Base-by-base conservation (phyloP, 2,329 filamentous ascomycete genomes). In the Aspergillus sp. region DNA sequence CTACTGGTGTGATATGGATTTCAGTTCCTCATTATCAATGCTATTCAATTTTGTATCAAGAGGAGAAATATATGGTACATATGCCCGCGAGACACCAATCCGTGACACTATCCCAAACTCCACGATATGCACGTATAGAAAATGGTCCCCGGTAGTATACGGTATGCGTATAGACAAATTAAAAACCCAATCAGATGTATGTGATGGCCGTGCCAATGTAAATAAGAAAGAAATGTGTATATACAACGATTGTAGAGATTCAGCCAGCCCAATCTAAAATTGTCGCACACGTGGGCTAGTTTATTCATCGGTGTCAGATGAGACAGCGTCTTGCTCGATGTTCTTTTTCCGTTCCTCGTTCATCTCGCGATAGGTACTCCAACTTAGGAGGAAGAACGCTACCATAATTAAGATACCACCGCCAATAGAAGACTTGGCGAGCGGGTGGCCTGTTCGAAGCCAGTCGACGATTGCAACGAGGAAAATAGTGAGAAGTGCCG, bases 321-420 rank as follows among this genome's bases (percentile, higher is more conserved):
- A 73, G n/a, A 75, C 69, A 11, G 72, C 73, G 22, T 77, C 75
- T 12, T 78, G 71, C 47, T 71, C 69, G 13, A 75, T 60, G 61
- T 80, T 86, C 69, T 86, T 87, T 62, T 82, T 82, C 66, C 87
- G 84, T 64, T 96, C 91, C 74, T 96, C 91, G 46, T 87, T 85
- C 88, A 98, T 93, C 78, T 99, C 95, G 51, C 88, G 84, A 77
- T 93, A 99, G 0, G 93, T 97, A 64, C 91, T 95, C 86, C 88
- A 97, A 68, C 87, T 92, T 45, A 99, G 75, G 68, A 96, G 82
- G n/a, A 87, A 73, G 72, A 99, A 99, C 0, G 95, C 95, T 1
- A 85, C 82, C 57, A 96, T 89, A 68, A 99, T 99, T 67, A 98
- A 80, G 27, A 89, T 70, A 0, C 95, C 93, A n/a, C 95, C 95